Conservation (phyloP, 768 basidiomycete species). For the Mycena pura region DNA sequence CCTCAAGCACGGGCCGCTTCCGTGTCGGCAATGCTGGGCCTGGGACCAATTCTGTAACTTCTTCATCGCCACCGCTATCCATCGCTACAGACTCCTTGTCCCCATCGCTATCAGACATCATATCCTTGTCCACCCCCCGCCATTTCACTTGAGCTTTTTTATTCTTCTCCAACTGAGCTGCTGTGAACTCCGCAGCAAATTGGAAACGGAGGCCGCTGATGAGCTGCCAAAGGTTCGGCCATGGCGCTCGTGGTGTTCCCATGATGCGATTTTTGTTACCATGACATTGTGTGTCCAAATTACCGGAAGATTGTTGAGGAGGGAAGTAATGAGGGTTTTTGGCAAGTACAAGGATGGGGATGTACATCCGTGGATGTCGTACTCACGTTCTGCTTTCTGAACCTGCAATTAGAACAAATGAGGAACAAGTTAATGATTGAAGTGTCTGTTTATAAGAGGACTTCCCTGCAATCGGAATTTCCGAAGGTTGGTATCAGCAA, state of each 20-base stretch:
- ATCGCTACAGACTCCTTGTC: no score
- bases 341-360: slow-evolving; percentile 6
- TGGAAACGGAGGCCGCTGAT: not conserved
- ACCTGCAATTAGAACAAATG: no score
- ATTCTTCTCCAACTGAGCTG: no score
- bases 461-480: not conserved
- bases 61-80: not conserved
- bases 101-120: no score
- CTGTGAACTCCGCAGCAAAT: not conserved
- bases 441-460: no score
- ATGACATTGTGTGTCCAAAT: not conserved
- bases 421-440: no score
- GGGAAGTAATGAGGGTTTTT: not conserved
- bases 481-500: not conserved
- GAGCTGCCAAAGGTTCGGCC: not conserved
- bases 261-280: not conserved
- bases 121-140: no score
- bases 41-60: not conserved
- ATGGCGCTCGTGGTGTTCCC: slow-evolving; percentile 11
- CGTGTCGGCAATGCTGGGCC: not conserved
- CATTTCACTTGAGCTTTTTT: no score
- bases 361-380: not conserved
- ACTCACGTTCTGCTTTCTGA: slow-evolving; percentile 1
- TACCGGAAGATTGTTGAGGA: slow-evolving; percentile 3
- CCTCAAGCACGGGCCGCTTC: not conserved